These are phyloP conservation scores for Chondrus crispus DNA, from an alignment of 23 red algal species.

Conservation along the genomic window DNA sequence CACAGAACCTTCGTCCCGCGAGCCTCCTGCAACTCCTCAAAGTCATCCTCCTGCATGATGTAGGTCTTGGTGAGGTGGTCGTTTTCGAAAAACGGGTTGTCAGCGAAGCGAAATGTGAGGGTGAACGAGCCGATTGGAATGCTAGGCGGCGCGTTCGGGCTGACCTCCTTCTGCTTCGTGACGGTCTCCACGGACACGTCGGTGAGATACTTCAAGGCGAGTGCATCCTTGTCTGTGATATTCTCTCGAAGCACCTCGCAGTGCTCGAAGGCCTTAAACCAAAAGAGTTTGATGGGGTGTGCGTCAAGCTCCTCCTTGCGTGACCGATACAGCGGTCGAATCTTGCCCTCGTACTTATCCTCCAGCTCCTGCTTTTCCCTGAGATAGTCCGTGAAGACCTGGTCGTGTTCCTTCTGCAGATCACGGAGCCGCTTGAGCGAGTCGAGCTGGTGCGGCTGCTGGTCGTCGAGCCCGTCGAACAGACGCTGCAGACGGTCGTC, in stretches of 20 bases:
- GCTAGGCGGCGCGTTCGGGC: not conserved
- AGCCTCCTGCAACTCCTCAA: not conserved
- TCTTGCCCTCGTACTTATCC: not conserved
- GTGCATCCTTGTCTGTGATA: constrained; percentile 19
- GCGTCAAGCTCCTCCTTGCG: not conserved
- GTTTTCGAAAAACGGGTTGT: constrained; percentile 74
- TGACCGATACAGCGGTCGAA: constrained; percentile 2
- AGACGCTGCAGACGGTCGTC: not conserved
- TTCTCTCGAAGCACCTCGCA: constrained; percentile 53
- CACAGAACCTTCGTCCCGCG: constrained; percentile 46
- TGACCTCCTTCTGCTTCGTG: not conserved
- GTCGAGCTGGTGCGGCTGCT: not conserved
- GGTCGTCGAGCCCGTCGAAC: not conserved
- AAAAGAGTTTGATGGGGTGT: constrained; percentile 14
- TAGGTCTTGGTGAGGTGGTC: constrained; percentile 58
- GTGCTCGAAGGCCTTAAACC: constrained; percentile 43
- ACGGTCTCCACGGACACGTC: constrained; percentile 38
- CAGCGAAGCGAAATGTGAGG: constrained; percentile 42
- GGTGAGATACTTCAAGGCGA: constrained; percentile 31
- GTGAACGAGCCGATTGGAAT: constrained; percentile 30
- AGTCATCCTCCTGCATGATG: constrained; percentile 33
- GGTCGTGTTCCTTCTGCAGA: constrained; percentile 37
- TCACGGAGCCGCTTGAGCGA: constrained; percentile 21
- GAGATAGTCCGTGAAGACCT: not conserved
- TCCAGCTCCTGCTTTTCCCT: constrained; percentile 22